Percentiles rank a stretch among this genome's conserved stretches.
phyloP scores from a whole-genome alignment of 2,329 filamentous ascomycete species.

The Cadophora gregata region DNA sequence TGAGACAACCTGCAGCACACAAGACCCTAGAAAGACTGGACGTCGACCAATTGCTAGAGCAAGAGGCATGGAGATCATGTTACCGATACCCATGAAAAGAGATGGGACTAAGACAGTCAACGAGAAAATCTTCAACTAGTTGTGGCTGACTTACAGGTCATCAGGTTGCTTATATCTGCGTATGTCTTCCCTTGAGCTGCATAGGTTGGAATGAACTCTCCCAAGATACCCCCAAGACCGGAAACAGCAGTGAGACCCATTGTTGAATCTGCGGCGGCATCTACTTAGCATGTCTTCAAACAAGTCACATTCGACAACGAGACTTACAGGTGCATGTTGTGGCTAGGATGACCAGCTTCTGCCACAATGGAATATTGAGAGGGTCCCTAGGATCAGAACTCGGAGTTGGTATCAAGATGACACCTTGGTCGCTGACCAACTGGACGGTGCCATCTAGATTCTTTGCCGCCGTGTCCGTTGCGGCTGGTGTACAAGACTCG shows the following conservation, averaged over 20 bases:
- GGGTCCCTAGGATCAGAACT: constrained; percentile 34
- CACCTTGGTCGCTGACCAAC: constrained; percentile 9
- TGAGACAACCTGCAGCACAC: constrained; percentile 43
- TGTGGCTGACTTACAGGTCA: constrained; percentile 4
- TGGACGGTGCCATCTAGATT: constrained; percentile 5
- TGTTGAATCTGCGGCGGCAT: neutral
- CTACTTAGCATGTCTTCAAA: neutral
- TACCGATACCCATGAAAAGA: constrained; percentile 48
- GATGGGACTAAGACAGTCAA: constrained; percentile 45
- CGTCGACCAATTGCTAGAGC: constrained; percentile 48
- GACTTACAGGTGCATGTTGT: constrained; percentile 43
- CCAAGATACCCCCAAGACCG: constrained; percentile 51
- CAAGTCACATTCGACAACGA: too few relatives aligned
- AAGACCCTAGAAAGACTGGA: constrained; percentile 45
- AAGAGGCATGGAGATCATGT: constrained; percentile 49
- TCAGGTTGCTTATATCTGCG: constrained; percentile 44
- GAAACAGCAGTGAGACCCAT: constrained; percentile 47
- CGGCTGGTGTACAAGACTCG: neutral
- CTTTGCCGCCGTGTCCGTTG: neutral
- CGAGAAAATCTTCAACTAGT: neutral
- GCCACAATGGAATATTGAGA: constrained; percentile 39
- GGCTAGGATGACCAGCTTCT: constrained; percentile 35
- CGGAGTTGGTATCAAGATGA: constrained; percentile 21
- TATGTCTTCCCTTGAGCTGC: constrained; percentile 35
- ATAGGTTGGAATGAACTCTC: constrained; percentile 45